Percentiles rank a stretch among this genome's conserved stretches.
These are phyloP conservation scores for Phellinidium pouzarii DNA, from an alignment of 1,284 basidiomycete species.

Conservation along the genomic window DNA sequence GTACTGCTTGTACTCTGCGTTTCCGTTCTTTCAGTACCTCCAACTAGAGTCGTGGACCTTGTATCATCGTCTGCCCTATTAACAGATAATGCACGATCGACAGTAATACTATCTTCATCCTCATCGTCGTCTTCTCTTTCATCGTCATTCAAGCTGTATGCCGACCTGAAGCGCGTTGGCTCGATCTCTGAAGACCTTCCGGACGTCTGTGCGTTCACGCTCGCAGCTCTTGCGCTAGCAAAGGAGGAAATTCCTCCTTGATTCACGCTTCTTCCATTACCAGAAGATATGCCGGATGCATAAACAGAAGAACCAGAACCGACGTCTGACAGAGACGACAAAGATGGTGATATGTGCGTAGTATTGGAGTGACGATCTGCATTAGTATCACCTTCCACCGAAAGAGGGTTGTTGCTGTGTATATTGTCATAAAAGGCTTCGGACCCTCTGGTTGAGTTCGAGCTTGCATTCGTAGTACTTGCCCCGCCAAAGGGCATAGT, in stretches of 20 bases:
- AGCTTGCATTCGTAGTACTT: not conserved
- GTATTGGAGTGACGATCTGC: not conserved
- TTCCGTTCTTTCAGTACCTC: not conserved
- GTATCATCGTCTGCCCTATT: not conserved
- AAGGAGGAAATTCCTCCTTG: not conserved
- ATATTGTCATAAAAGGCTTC: not conserved
- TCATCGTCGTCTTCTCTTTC: slow-evolving; percentile 5
- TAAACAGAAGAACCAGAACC: not conserved
- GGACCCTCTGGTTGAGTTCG: not conserved
- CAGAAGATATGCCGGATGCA: not conserved
- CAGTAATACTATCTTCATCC: slow-evolving; percentile 4
- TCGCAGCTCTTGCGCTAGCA: not conserved
- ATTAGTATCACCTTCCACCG: not conserved
- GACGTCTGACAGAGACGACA: not conserved
- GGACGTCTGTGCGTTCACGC: not conserved
- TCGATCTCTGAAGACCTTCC: not conserved
- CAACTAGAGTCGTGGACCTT: too few relatives aligned
- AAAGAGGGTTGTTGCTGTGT: not conserved
- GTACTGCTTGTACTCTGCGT: too few relatives aligned
- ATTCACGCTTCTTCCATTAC: not conserved
- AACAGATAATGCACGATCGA: slow-evolving; percentile 3
- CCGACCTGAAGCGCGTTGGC: not conserved
- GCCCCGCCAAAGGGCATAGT: not conserved
- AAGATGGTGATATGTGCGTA: not conserved
- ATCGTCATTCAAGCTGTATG: not conserved